Evolutionary conservation across 2,329 filamentous ascomycete genomes (phyloP), one percentile per base, ranked within the genome.

Genomic region (Sclerotinia glacialis): DNA sequence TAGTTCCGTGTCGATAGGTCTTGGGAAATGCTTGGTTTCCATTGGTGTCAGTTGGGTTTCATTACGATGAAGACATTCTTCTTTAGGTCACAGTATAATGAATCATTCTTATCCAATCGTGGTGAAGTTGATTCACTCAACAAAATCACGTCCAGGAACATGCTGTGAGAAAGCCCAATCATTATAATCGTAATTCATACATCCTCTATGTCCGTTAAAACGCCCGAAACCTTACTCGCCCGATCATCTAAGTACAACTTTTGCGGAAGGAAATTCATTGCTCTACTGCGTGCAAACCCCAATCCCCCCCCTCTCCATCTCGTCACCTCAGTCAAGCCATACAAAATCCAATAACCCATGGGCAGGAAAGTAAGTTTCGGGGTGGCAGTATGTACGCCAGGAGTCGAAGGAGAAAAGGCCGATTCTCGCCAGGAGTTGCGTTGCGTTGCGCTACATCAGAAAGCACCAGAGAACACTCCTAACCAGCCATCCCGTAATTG

Each of bases 381-480:
- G 53, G 47, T 37, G 54, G 47, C 26, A 61, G 54, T 64, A 60
- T 64, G 65, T 67, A 67, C 50, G 59, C 65, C 65, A 34, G 42
- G 49, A 67, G 58, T 47, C 28, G 50, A 55, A 56, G 46, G 42
- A 47, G 28, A 54, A 66, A 46, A 64, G 44, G 37, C 34, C 59
- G 34, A 47, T 61, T 44, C 65, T 55, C 58, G 37, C 65, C 26
- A 54, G 40, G 50, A 47, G 49, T 53, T 44, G 58, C 53, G 40
- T 62, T 66, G 37, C 56, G 49, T 46, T 34, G 49, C 53, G 40
- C 53, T 62, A 26, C 47, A 66, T 44, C 64, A 63, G 56, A 65
- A 66, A 66, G 31, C 55, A 63, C 42, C 61, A 31, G 46, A 66
- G 26, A 54, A 34, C 40, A 53, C 64, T 47, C 44, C 40, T 52